Evolutionary conservation across 495 filamentous ascomycete genomes (phyloP).

Genomic region (Neurospora sp.): DNA sequence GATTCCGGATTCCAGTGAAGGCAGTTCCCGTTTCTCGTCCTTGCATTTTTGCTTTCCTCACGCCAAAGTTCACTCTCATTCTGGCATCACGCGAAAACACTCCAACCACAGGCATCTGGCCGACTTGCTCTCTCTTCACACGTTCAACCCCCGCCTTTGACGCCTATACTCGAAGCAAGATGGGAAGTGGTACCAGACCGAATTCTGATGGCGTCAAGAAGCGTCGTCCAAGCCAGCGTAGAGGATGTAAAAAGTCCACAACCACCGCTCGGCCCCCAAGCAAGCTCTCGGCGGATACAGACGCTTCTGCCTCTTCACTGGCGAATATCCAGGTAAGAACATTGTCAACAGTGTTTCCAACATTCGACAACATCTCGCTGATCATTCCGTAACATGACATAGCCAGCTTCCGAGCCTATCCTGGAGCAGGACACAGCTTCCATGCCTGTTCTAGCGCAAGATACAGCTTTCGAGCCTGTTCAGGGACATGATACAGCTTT

Average conservation of each 20-base stretch:
- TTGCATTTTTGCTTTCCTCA: no score
- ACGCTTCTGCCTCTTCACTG: background rate
- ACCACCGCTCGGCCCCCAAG: background rate
- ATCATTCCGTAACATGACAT: background rate
- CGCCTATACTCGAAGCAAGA: background rate
- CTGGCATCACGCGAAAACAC: background rate
- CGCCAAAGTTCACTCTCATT: background rate
- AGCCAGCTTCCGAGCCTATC: background rate
- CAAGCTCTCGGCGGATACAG: background rate
- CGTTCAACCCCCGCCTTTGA: background rate
- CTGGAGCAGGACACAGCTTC: background rate
- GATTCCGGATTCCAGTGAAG: no score
- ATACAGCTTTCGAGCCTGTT: background rate
- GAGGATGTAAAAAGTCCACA: background rate
- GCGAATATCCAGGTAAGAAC: background rate
- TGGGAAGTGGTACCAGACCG: background rate
- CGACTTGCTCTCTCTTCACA: background rate
- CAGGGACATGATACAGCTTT: background rate
- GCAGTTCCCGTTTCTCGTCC: no score
- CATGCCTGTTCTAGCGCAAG: background rate
- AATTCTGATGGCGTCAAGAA: background rate
- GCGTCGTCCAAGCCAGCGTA: background rate
- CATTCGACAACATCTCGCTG: background rate
- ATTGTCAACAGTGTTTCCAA: background rate
- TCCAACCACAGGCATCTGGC: background rate